Evolutionary conservation across 768 basidiomycete genomes (phyloP), one percentile per base, ranked within the genome.

Genomic region (Mrakia frigida): DNA sequence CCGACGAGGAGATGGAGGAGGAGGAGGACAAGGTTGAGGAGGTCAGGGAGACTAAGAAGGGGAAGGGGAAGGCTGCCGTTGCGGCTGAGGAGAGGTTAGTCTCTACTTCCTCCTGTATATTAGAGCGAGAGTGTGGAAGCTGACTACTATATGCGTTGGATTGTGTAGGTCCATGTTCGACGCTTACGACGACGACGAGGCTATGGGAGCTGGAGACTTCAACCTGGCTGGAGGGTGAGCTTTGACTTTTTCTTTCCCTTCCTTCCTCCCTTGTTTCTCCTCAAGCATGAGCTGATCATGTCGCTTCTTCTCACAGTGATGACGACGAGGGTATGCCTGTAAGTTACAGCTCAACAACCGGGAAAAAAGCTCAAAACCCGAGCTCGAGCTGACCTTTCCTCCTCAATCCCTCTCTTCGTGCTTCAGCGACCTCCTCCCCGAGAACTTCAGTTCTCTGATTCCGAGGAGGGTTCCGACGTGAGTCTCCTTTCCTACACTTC

Each of bases 391-490:
- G 23, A 59, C 53, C 25, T 61, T 73, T 68, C 50, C 46, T 53
- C 10, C 70, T 50, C 46, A 11, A 2, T 43, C 46, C 13, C 46
- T 21, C 18, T 21, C 88, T 46, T 46, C 80, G 87, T 89, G 75
- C 82, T 86, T 71, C 82, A 89, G 28, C 83, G 79, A 70, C 80
- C 79, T 37, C 91, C 91, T 80, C 82, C 86, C 0, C 87, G 89
- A 80, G 92, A 93, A 80, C 82, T 89, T 70, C 88, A 88, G 78
- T 84, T 86, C 70, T 90, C 87, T 0, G 89, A 84, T 25, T 81
- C 84, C 16, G 87, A 79, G 35, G 82, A 79, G 13, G 37, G 86
- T 77, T 78, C 77, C 7, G 71, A 78, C 50, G 75, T 69, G 39
- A 60, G 74, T 74, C 18, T 28, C 23, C 16, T 37, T 59, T 37